A percentile compares a stretch with the other conserved stretches of the same genome.
Conservation (phyloP, 768 basidiomycete genomes). For the Mycena vulgaris region DNA sequence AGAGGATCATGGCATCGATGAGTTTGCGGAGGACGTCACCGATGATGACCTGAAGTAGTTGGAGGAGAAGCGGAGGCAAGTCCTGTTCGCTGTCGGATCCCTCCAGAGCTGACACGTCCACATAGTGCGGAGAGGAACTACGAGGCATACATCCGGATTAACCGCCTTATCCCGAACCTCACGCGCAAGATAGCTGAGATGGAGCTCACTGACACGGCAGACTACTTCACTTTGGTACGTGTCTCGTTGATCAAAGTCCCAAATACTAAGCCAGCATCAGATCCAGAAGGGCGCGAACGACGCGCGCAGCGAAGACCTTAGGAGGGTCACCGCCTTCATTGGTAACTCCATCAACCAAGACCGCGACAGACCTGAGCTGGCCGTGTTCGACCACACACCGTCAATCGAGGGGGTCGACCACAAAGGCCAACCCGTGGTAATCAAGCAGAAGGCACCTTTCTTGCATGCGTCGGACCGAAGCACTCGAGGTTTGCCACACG, state of each 20-base stretch:
- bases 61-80: conserved; percentile 21
- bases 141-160: conserved; percentile 1
- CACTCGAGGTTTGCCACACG: conserved; percentile 11
- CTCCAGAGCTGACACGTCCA: neutral
- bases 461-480: neutral
- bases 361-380: neutral
- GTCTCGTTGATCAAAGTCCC: neutral
- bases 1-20: conserved; percentile 7
- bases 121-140: conserved; percentile 16
- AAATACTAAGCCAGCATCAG: neutral
- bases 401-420: neutral
- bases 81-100: neutral
- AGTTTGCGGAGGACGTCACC: neutral
- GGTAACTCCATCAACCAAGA: conserved; percentile 13
- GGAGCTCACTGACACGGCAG: neutral
- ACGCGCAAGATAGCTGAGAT: neutral
- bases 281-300: too few species aligned
- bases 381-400: conserved; percentile 19
- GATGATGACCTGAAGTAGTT: neutral
- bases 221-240: conserved; percentile 4
- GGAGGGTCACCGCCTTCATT: neutral
- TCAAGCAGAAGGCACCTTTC: conserved; percentile 3
- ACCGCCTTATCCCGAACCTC: conserved; percentile 1
- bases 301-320: conserved; percentile 20
- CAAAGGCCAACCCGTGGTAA: neutral